A percentile compares a stretch with the other conserved stretches of the same genome.
Conservation (phyloP, 1,284 basidiomycete genomes). For the Takashimella koratensis region DNA sequence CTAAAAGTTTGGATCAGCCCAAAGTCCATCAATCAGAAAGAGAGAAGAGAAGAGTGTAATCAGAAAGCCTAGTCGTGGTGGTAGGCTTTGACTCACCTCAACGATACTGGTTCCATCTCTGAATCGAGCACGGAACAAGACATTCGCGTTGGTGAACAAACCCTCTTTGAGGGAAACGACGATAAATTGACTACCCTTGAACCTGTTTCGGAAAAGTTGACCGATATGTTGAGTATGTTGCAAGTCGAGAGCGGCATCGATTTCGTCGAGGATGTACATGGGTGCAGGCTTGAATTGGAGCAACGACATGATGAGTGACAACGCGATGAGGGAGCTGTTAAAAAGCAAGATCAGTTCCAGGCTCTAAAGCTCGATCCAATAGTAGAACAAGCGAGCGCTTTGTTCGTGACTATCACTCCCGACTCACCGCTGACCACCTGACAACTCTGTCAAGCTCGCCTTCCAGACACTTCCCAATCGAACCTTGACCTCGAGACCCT, state of each 20-base stretch:
- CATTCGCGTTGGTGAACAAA: slow-evolving; percentile 95
- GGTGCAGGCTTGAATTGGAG: slow-evolving; percentile 99
- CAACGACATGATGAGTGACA: slow-evolving; percentile 96
- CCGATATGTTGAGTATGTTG: slow-evolving; percentile 97
- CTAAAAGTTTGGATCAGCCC: slow-evolving; percentile 20
- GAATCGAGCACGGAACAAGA: slow-evolving; percentile 87
- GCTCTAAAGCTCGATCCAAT: not conserved
- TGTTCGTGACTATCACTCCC: slow-evolving; percentile 53
- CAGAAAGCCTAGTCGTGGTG: not conserved
- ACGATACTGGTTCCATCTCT: slow-evolving; percentile 88
- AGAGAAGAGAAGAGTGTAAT: not conserved
- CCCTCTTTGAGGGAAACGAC: slow-evolving; percentile 97
- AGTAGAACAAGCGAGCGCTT: not conserved
- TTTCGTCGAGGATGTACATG: slow-evolving; percentile 99
- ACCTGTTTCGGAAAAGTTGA: slow-evolving; percentile 91
- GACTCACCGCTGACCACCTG: slow-evolving; percentile 97
- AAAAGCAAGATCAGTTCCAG: slow-evolving; percentile 50
- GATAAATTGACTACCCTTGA: slow-evolving; percentile 93
- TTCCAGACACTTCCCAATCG: slow-evolving; percentile 95
- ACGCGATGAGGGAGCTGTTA: slow-evolving; percentile 90
- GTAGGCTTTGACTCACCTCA: slow-evolving; percentile 52
- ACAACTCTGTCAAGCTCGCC: slow-evolving; percentile 91
- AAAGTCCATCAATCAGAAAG: too few relatives aligned
- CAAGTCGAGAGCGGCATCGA: slow-evolving; percentile 92
- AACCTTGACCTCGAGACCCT: slow-evolving; percentile 97